Conservation (phyloP, 441 rosid species). For the Jatropha podagrica region DNA sequence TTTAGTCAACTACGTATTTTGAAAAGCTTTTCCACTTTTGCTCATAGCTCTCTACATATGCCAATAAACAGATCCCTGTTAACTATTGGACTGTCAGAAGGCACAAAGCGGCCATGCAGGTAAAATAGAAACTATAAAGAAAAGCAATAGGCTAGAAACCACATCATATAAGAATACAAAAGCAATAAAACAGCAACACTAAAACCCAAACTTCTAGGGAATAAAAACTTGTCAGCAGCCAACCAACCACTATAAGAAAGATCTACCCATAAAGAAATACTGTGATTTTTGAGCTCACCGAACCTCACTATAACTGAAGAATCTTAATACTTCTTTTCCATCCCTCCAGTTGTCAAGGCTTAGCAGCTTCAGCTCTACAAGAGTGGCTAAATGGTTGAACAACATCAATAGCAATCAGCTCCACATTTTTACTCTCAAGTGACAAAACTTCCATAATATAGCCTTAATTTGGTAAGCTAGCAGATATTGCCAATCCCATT, state of each 20-base stretch:
- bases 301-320: conserved; percentile 9
- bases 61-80: too few relatives aligned
- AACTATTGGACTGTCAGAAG: too few relatives aligned
- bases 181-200: not conserved
- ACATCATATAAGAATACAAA: not conserved
- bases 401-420: conserved; percentile 17
- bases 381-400: conserved; percentile 14
- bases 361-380: conserved; percentile 8
- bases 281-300: not conserved
- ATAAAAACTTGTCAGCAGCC: conserved; percentile 34
- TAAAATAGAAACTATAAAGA: too few relatives aligned
- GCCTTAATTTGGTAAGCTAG: conserved; percentile 35
- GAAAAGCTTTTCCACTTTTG: too few relatives aligned
- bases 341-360: conserved; percentile 2
- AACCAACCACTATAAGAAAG: not conserved
- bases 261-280: conserved; percentile 16
- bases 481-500: conserved; percentile 53
- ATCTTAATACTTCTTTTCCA: conserved; percentile 1
- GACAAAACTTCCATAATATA: conserved; percentile 21
- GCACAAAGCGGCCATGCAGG: too few relatives aligned
- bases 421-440: conserved; percentile 7
- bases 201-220: conserved; percentile 27
- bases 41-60: too few relatives aligned
- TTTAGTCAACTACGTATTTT: too few relatives aligned
- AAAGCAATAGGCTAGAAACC: too few relatives aligned